A percentile compares a stretch with the other conserved stretches of the same genome.
Conservation (phyloP, 768 basidiomycete species). For the Trametes maxima region DNA sequence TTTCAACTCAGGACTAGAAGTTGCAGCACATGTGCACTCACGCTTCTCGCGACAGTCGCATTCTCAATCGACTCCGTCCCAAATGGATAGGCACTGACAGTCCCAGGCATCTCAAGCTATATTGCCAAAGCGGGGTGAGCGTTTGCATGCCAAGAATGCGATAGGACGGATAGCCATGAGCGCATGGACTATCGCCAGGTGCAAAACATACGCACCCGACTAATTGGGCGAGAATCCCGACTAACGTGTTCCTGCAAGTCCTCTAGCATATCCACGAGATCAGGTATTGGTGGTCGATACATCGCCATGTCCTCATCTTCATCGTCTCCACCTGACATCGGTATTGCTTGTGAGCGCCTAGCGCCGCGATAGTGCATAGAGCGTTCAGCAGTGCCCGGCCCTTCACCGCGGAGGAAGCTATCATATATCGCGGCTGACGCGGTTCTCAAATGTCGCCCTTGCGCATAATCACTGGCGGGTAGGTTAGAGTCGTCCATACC, state of each 20-base stretch:
- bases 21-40: not conserved
- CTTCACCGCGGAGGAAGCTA: not conserved
- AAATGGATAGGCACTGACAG: not conserved
- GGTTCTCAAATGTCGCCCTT: slow-evolving; percentile 10
- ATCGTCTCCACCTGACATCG: not conserved
- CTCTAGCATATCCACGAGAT: slow-evolving; percentile 10
- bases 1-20: not conserved
- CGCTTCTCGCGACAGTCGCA: not conserved
- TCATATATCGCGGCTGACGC: not conserved
- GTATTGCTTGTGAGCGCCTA: not conserved
- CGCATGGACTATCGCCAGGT: not conserved
- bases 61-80: not conserved
- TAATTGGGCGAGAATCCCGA: not conserved
- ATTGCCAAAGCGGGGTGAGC: not conserved
- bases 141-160: not conserved
- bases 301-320: not conserved
- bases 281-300: slow-evolving; percentile 6
- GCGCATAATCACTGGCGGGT: not conserved
- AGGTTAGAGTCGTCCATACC: no score
- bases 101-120: not conserved
- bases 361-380: not conserved
- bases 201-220: slow-evolving; percentile 7
- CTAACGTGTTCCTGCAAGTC: not conserved
- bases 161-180: not conserved
- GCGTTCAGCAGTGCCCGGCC: not conserved